These are phyloP conservation scores for Theobroma grandiflorum DNA, from an alignment of 441 rosid genomes.

Conservation along the genomic window DNA sequence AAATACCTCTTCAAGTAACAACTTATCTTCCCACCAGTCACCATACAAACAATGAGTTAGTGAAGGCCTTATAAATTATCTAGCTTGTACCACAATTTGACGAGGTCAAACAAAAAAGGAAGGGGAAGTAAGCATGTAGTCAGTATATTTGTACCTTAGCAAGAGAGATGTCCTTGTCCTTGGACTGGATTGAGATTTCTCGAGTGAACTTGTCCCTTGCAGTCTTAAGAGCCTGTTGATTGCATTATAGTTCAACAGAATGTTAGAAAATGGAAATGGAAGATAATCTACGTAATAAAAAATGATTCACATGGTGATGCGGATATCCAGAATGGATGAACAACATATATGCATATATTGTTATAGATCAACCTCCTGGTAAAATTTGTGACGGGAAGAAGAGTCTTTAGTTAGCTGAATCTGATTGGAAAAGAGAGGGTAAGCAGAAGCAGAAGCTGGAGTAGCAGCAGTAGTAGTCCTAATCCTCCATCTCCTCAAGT, in stretches of 20 bases:
- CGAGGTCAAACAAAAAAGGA: not conserved
- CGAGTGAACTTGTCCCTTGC: constrained; percentile 71
- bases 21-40: not conserved
- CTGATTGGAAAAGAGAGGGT: constrained; percentile 68
- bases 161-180: constrained; percentile 78
- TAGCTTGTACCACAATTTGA: not conserved
- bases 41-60: not conserved
- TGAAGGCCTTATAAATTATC: not conserved
- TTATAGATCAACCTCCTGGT: constrained; percentile 79
- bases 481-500: constrained; percentile 52
- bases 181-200: constrained; percentile 74
- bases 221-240: constrained; percentile 60
- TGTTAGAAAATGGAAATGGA: constrained; percentile 19
- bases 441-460: constrained; percentile 64
- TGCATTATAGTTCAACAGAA: constrained; percentile 16
- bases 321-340: constrained; percentile 27
- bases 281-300: not conserved
- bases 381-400: constrained; percentile 55
- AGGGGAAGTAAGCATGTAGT: constrained; percentile 6
- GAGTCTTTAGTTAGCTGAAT: constrained; percentile 66
- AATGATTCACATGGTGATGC: not conserved
- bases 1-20: not conserved
- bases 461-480: constrained; percentile 45
- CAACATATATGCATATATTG: constrained; percentile 26
- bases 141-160: constrained; percentile 65